Base-by-base conservation (phyloP, 2,329 filamentous ascomycete genomes). In the Niveomyces coronatus region DNA sequence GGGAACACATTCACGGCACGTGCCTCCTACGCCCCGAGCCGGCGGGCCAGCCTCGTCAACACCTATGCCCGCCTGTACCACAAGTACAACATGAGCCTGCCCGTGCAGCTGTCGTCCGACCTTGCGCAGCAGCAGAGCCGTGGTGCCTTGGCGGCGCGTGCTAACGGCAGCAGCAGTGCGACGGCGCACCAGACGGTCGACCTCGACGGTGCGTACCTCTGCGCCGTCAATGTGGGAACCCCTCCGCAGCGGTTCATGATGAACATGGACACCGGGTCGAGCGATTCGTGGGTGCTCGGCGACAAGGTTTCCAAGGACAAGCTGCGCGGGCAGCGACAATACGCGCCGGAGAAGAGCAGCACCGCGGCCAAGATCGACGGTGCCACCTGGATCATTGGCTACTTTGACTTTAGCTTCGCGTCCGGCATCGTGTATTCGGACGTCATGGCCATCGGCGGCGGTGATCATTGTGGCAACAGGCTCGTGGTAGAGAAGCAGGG, bases 211-310 rank as follows among this genome's bases (percentile, higher is more conserved):
- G 35, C 34, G 19, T 45, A 39, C 15, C 14, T 48, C n/a, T 7
- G 42, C 8, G 15, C 37, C 7, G 39, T 46, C 14, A 31, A 30
- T 14, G 29, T 48, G 13, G 37, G 35, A 10, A 39, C 27, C 7
- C 61, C 61, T 11, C 50, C 58, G 9, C 57, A 63, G 49, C 60
- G 54, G 3, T 49, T 65, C 37, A 54, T 55, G 22, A 48, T 66
- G 23, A 56, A 63, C 44, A 60, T 64, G 28, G 62, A 66, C 42
- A 65, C 63, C 1, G 63, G 62, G 4, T 66, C 63, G 5, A 58
- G 61, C 20, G 62, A 66, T 41, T 48, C 65, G n/a, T 67, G 63
- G 63, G 63, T 66, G 16, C 68, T 67, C 47, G 65, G 61, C 41
- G 59, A 62, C 40, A 60, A 62, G 42, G 68, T 63, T 18, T 51